Conservation (phyloP, 2,329 filamentous ascomycete species). For the Triangularia setosa region DNA sequence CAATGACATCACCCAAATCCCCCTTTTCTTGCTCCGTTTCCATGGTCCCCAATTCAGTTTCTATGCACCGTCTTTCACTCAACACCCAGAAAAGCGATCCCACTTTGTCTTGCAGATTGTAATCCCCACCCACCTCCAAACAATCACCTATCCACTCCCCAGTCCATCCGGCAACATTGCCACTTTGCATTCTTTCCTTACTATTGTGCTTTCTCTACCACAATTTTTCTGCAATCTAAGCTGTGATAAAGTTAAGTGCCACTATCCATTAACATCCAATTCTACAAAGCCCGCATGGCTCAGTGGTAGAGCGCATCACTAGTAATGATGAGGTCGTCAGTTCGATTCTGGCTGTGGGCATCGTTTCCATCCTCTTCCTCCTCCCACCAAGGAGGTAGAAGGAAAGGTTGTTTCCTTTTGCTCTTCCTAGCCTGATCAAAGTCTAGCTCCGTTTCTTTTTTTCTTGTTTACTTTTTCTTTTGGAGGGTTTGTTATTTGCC, state of each 20-base stretch:
- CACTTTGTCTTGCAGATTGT: background rate
- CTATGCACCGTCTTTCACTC: background rate
- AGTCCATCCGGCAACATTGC: background rate
- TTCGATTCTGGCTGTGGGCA: slow-evolving; percentile 11
- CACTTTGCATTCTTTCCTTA: background rate
- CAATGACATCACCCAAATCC: background rate
- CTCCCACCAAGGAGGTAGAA: background rate
- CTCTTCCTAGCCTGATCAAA: too few species aligned
- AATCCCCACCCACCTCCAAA: background rate
- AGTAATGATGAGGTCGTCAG: slow-evolving; percentile 11
- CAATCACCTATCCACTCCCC: background rate
- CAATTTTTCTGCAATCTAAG: too few species aligned
- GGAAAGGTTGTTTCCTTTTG: too few species aligned
- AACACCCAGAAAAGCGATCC: background rate
- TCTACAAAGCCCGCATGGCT: slow-evolving; percentile 6
- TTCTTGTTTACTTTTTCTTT: too few species aligned
- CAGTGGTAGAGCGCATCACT: slow-evolving; percentile 11
- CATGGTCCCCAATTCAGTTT: background rate
- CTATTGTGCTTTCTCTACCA: background rate
- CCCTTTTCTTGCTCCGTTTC: background rate
- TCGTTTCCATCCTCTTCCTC: background rate
- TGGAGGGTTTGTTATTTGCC: too few species aligned
- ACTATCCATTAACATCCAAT: background rate
- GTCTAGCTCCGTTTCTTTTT: too few species aligned
- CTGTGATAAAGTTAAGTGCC: background rate